Conservation (phyloP, 768 basidiomycete species). For the Calocybe cyanea region DNA sequence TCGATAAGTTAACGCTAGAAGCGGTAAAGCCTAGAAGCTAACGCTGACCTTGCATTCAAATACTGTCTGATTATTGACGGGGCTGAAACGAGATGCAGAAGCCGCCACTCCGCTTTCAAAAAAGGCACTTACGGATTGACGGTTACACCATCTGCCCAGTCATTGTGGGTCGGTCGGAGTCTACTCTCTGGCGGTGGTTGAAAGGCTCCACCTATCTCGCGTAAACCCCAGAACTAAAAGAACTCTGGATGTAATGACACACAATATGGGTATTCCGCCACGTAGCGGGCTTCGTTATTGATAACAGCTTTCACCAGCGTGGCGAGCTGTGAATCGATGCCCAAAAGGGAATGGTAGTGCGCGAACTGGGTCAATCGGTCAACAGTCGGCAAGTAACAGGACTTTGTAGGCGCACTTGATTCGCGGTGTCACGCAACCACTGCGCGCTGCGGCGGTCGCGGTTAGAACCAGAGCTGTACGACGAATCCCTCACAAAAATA, state of each 20-base stretch:
- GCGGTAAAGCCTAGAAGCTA: not conserved
- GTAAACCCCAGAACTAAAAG: not conserved
- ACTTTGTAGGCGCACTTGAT: conserved; percentile 45
- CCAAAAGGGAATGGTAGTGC: conserved; percentile 59
- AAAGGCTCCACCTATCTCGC: conserved; percentile 55
- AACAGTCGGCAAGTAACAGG: not conserved
- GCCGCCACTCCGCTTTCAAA: not conserved
- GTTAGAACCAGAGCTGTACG: conserved; percentile 3
- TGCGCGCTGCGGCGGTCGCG: conserved; percentile 52
- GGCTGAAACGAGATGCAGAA: conserved; percentile 32
- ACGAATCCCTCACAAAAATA: conserved; percentile 14
- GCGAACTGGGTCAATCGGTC: conserved; percentile 47
- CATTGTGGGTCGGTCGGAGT: conserved; percentile 57
- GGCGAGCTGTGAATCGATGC: conserved; percentile 54
- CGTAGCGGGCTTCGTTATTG: conserved; percentile 74
- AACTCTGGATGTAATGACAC: conserved; percentile 17
- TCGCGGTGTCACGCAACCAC: conserved; percentile 80
- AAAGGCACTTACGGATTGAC: conserved; percentile 62
- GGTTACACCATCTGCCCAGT: conserved; percentile 64
- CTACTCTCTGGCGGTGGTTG: conserved; percentile 79
- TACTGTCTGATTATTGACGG: conserved; percentile 64
- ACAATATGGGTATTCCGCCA: conserved; percentile 74
- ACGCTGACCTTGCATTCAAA: conserved; percentile 74
- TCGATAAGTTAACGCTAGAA: not conserved
- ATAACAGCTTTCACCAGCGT: conserved; percentile 76